These are phyloP conservation scores for Penstemon barbatus DNA, from an alignment of 257 asterid genomes.

Conservation along the genomic window DNA sequence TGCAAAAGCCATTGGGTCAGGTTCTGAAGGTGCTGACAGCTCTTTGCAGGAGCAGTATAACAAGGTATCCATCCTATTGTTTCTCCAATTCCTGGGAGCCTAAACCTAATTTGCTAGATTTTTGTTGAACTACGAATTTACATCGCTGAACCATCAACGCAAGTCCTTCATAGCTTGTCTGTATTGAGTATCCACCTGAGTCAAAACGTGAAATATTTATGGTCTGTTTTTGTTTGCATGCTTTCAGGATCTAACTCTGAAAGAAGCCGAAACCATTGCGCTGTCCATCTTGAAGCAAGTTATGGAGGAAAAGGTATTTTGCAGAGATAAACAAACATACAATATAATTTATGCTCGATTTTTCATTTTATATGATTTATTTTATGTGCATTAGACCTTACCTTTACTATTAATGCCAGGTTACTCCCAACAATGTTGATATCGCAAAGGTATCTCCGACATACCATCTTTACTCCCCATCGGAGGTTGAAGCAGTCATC, in stretches of 20 bases:
- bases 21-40: constrained; percentile 99
- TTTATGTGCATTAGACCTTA: not conserved
- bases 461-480: constrained; percentile 78
- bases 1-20: constrained; percentile 96
- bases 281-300: constrained; percentile 87
- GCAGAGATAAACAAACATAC: not conserved
- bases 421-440: constrained; percentile 87
- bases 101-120: not conserved
- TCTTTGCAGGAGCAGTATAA: constrained; percentile 93
- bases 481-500: constrained; percentile 85
- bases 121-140: not conserved
- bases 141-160: not conserved
- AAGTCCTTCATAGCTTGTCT: too few species aligned
- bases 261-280: constrained; percentile 83
- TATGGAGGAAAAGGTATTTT: constrained; percentile 83
- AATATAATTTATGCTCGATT: not conserved
- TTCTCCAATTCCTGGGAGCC: not conserved
- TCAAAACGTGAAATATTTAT: not conserved
- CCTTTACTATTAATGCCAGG: constrained; percentile 44
- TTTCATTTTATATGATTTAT: not conserved
- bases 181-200: not conserved
- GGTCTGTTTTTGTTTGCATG: not conserved
- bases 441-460: constrained; percentile 86
- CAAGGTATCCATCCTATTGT: constrained; percentile 44
- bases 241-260: constrained; percentile 66